Conservation (phyloP, 163 green algal genomes). For the Scenedesmus sp. region DNA sequence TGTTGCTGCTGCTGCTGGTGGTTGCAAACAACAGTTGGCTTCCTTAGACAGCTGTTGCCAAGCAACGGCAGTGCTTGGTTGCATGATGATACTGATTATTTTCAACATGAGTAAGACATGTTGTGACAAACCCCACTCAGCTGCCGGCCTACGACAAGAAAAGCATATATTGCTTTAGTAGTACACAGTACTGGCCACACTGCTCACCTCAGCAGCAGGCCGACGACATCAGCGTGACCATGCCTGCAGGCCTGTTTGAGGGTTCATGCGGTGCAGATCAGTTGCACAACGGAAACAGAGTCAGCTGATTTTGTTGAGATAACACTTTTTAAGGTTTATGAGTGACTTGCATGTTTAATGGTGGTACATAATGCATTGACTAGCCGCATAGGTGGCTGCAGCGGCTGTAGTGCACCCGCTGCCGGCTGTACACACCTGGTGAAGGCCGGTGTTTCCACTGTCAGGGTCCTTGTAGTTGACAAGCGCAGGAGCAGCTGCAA, state of each 20-base stretch:
- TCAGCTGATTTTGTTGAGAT: background rate
- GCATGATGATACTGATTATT: too few species aligned
- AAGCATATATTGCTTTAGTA: too few species aligned
- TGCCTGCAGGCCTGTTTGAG: slow-evolving; percentile 64
- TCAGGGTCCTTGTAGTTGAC: background rate
- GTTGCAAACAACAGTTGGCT: too few species aligned
- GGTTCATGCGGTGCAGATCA: background rate
- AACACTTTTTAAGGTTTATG: background rate
- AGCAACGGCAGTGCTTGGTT: too few species aligned
- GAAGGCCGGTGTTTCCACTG: slow-evolving; percentile 3
- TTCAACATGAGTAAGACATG: too few species aligned
- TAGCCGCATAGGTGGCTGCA: background rate
- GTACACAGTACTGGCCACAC: too few species aligned
- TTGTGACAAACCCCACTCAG: too few species aligned
- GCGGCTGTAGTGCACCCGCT: background rate
- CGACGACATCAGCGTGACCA: slow-evolving; percentile 59
- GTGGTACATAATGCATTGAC: background rate
- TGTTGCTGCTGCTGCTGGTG: too few species aligned
- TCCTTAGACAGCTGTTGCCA: too few species aligned
- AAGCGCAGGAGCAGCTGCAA: background rate
- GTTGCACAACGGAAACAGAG: background rate
- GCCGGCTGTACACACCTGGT: slow-evolving; percentile 22
- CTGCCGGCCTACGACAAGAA: too few species aligned
- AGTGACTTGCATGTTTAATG: background rate
- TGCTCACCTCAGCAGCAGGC: slow-evolving; percentile 58